Evolutionary conservation across 2,329 filamentous ascomycete genomes (phyloP).

Genomic region (Fusarium miscanthi): DNA sequence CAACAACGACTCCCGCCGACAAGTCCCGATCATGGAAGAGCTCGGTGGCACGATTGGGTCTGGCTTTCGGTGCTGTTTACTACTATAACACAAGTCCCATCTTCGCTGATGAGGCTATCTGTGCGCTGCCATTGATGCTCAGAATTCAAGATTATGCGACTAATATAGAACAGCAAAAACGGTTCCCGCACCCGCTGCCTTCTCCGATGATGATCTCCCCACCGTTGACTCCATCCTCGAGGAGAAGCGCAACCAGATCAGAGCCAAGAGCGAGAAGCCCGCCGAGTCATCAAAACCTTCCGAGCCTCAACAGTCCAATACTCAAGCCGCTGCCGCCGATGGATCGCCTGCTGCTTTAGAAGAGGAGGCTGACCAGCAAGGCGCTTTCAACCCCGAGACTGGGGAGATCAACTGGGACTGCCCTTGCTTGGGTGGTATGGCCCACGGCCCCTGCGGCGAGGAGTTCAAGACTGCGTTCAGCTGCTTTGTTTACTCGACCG

Average conservation of each 20-base stretch:
- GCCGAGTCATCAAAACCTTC: conserved; percentile 31
- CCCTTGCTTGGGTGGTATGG: conserved; percentile 97
- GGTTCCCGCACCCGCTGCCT: conserved; percentile 59
- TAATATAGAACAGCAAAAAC: conserved; percentile 43
- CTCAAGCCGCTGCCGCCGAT: conserved; percentile 43
- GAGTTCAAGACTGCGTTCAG: conserved; percentile 96
- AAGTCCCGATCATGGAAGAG: conserved; percentile 87
- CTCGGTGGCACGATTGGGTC: conserved; percentile 75
- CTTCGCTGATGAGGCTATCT: conserved; percentile 83
- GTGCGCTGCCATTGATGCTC: conserved; percentile 63
- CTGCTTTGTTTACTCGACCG: conserved; percentile 95
- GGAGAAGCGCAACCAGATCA: conserved; percentile 66
- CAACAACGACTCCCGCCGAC: conserved; percentile 64
- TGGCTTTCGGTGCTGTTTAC: conserved; percentile 83
- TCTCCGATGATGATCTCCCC: conserved; percentile 66
- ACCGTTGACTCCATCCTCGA: conserved; percentile 76
- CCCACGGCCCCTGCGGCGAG: conserved; percentile 92
- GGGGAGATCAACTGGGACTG: conserved; percentile 99
- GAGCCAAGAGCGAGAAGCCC: conserved; percentile 46
- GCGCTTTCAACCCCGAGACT: conserved; percentile 97
- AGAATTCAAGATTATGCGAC: background rate
- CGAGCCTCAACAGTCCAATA: conserved; percentile 44
- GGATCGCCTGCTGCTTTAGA: conserved; percentile 69
- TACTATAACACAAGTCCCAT: conserved; percentile 92
- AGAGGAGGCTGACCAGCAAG: conserved; percentile 85